These are phyloP conservation scores for Corylus avellana DNA, from an alignment of 306 rosid species.

Conservation along the genomic window DNA sequence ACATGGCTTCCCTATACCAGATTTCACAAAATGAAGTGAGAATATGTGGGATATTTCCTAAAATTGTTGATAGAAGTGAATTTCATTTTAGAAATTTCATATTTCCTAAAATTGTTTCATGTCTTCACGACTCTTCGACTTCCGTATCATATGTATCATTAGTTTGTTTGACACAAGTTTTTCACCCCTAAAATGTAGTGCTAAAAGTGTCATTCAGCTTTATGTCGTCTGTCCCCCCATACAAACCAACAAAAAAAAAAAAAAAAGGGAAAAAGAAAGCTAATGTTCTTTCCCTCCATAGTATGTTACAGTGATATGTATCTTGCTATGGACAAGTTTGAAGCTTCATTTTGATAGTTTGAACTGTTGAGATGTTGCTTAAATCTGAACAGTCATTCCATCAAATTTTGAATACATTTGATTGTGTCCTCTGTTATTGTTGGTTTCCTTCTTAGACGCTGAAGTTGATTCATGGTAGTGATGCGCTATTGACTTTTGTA, in stretches of 20 bases:
- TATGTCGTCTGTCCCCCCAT: background rate
- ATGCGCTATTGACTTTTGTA: constrained; percentile 20
- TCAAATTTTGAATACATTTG: background rate
- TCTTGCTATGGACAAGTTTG: background rate
- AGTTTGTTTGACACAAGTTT: background rate
- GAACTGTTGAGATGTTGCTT: constrained; percentile 9
- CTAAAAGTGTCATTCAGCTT: background rate
- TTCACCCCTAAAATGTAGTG: no score
- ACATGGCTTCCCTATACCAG: background rate
- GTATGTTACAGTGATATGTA: constrained; percentile 3
- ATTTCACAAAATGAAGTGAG: background rate
- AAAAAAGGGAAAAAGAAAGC: background rate
- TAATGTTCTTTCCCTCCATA: background rate
- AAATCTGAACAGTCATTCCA: background rate
- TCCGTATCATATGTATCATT: background rate
- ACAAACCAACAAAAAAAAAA: background rate
- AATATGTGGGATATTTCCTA: background rate
- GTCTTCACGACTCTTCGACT: background rate
- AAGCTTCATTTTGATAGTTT: background rate
- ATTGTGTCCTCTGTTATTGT: background rate
- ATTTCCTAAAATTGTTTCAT: background rate
- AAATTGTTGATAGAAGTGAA: background rate
- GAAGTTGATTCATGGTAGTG: background rate
- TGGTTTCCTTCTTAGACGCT: background rate
- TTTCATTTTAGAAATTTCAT: background rate